phyloP scores from a whole-genome alignment of 768 basidiomycete genomes.

The Tricholomella constricta region DNA sequence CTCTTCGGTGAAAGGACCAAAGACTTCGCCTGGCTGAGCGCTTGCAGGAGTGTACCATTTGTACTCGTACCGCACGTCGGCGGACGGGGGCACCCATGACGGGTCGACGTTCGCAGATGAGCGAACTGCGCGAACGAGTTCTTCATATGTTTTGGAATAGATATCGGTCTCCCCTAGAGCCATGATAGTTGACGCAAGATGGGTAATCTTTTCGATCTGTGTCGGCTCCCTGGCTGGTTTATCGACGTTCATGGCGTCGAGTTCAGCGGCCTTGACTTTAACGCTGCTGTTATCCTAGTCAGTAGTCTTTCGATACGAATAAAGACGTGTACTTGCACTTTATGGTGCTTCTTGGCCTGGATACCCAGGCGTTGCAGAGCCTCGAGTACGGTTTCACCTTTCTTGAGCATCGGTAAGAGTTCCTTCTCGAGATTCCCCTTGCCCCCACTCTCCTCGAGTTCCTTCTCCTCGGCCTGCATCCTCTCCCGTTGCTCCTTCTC shows the following conservation, averaged over 20 bases:
- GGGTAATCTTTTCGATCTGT: constrained; percentile 79
- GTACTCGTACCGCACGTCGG: constrained; percentile 79
- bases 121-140: constrained; percentile 76
- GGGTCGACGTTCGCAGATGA: constrained; percentile 67
- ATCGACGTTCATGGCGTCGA: constrained; percentile 51
- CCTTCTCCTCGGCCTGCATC: constrained; percentile 71
- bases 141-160: constrained; percentile 85
- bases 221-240: constrained; percentile 39
- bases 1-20: constrained; percentile 81
- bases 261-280: constrained; percentile 31
- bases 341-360: constrained; percentile 56
- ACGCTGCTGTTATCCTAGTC: constrained; percentile 14
- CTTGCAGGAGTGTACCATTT: constrained; percentile 67
- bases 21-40: constrained; percentile 51
- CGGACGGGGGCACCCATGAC: constrained; percentile 76
- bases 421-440: constrained; percentile 63
- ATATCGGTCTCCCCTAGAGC: constrained; percentile 84
- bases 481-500: constrained; percentile 73
- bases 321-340: constrained; percentile 31
- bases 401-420: constrained; percentile 75
- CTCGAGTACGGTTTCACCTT: constrained; percentile 89
- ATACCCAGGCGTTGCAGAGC: constrained; percentile 84
- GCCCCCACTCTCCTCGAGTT: constrained; percentile 68
- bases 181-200: constrained; percentile 87
- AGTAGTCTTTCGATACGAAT: not conserved